Conservation (phyloP, 257 asterid species). For the Plantago ovata region DNA sequence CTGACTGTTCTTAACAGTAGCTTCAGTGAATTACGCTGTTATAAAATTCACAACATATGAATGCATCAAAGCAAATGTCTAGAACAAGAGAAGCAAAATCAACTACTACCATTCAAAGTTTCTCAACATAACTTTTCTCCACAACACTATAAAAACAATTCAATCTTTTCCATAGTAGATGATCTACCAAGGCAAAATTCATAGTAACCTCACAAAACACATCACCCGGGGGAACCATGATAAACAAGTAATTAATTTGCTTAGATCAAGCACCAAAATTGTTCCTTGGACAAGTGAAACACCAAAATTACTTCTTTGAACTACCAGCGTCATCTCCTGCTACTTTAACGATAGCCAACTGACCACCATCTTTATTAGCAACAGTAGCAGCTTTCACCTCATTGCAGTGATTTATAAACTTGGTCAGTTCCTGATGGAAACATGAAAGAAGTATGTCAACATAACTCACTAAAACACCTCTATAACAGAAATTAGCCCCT, state of each 20-base stretch:
- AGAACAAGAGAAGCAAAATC: no score
- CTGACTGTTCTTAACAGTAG: no score
- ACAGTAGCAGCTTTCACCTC: constrained; percentile 63
- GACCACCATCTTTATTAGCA: constrained; percentile 94
- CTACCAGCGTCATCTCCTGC: constrained; percentile 39
- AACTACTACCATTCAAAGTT: no score
- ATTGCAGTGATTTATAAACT: constrained; percentile 47
- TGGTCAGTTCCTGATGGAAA: constrained; percentile 40
- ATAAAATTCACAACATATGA: no score
- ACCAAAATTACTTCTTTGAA: constrained; percentile 43
- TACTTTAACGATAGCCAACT: constrained; percentile 58
- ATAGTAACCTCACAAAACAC: neutral
- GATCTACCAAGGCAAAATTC: neutral
- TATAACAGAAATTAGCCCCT: neutral
- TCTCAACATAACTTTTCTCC: no score
- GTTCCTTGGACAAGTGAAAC: neutral
- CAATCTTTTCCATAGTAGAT: neutral
- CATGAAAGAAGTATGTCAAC: neutral
- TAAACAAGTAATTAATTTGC: neutral
- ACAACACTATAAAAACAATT: neutral
- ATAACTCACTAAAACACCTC: neutral
- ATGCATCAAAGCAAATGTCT: no score
- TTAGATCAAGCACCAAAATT: constrained; percentile 12
- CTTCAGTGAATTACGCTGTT: no score
- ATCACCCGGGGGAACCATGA: neutral